Percentiles rank a stretch among this genome's conserved stretches.
These are phyloP conservation scores for Durotheca rogersii DNA, from an alignment of 495 filamentous ascomycete genomes.

Conservation along the genomic window DNA sequence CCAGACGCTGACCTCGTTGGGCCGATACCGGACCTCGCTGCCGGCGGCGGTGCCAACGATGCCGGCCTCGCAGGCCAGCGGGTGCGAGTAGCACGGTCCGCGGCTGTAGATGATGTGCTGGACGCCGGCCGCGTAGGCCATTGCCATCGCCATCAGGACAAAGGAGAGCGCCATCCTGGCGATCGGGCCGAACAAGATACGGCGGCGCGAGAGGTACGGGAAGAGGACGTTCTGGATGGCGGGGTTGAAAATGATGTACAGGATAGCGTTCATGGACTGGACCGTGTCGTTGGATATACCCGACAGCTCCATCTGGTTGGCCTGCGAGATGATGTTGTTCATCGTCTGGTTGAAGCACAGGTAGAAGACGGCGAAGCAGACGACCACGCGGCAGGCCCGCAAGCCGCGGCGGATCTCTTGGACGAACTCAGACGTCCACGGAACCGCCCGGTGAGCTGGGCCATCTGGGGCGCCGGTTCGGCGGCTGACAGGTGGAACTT, in stretches of 20 bases:
- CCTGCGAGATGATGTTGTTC: conserved; percentile 55
- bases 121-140: conserved; percentile 52
- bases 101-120: conserved; percentile 49
- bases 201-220: conserved; percentile 40
- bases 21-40: too few species aligned
- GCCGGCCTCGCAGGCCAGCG: conserved; percentile 39
- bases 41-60: conserved; percentile 12
- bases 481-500: neutral
- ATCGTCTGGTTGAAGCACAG: conserved; percentile 57
- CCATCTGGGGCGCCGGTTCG: neutral
- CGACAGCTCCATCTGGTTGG: conserved; percentile 48
- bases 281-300: conserved; percentile 53
- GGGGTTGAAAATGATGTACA: conserved; percentile 49
- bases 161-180: conserved; percentile 54
- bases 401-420: conserved; percentile 26
- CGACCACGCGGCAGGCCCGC: conserved; percentile 14
- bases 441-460: neutral
- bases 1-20: conserved; percentile 43
- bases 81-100: conserved; percentile 54
- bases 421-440: conserved; percentile 1
- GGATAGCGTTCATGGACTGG: conserved; percentile 38
- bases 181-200: conserved; percentile 51
- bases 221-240: conserved; percentile 51
- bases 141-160: conserved; percentile 41
- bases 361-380: conserved; percentile 60